Conservation (phyloP, 768 basidiomycete genomes). For the Strobilomyces dryophilus region DNA sequence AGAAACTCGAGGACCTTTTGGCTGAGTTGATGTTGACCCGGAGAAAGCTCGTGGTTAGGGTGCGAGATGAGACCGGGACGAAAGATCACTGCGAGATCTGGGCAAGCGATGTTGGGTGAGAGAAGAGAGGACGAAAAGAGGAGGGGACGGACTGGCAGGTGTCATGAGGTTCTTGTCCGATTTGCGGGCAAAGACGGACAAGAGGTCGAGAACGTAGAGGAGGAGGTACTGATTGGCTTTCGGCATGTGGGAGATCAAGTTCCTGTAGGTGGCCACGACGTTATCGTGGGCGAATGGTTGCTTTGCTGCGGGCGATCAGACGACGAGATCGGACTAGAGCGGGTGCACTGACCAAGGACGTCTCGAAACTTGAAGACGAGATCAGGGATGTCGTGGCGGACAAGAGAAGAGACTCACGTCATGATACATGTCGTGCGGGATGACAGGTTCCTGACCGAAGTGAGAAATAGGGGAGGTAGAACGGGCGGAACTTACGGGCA, state of each 20-base stretch:
- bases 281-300: conserved; percentile 65
- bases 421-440: conserved; percentile 87
- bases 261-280: conserved; percentile 76
- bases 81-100: conserved; percentile 96
- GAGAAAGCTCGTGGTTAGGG: conserved; percentile 80
- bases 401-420: conserved; percentile 49
- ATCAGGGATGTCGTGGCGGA: conserved; percentile 6
- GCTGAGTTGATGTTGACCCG: conserved; percentile 80
- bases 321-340: not conserved
- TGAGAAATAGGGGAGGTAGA: conserved; percentile 5
- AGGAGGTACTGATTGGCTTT: conserved; percentile 92
- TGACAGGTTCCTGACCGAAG: conserved; percentile 77
- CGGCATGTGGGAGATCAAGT: conserved; percentile 80
- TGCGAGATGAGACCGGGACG: conserved; percentile 92
- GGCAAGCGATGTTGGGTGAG: not conserved
- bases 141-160: conserved; percentile 67
- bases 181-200: conserved; percentile 92
- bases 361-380: conserved; percentile 62
- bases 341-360: conserved; percentile 52
- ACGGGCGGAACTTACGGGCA: conserved; percentile 68
- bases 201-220: conserved; percentile 91
- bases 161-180: conserved; percentile 95
- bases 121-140: not conserved
- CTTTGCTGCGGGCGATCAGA: conserved; percentile 46
- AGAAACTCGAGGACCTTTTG: conserved; percentile 93